Base-by-base conservation (phyloP, 1,284 basidiomycete species). In the Xanthoconium separans region DNA sequence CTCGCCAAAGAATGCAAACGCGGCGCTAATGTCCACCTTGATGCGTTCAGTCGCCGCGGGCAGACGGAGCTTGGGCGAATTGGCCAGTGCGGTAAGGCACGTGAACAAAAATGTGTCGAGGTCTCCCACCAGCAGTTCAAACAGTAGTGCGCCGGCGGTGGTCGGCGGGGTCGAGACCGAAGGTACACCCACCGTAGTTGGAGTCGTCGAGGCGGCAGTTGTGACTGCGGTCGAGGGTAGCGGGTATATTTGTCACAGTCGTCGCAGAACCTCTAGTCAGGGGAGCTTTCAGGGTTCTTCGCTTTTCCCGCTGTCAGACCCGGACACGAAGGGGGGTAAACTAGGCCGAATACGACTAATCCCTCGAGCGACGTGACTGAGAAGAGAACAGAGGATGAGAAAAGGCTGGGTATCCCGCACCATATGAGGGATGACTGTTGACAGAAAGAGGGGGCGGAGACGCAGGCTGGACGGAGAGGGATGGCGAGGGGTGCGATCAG, bases 41-140 rank as follows among this genome's bases (percentile, higher is more conserved):
- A 99, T 91, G 27, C 85, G 83, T 15, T 93, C 84, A 15, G 87
- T 83, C 1, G 95, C 93, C 6, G 77, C 79, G 0, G 95, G 94
- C 76, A 98, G 93, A 59, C 83, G 86, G 36, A 99, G 77, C 69
- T 95, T 95, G n/a, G 87, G 80, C 0, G 91, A 83, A 64, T 91
- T 89, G 10, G 89, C 87, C 16, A 99, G 81, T 0, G 89, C 89
- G 44, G 89, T 94, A 59, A 99, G 84, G 72, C 99, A 99, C 9
- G 84, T 81, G 61, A 96, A 88, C 36, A 99, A 80, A 78, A 98
- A 95, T 6, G 88, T 79, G 65, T 98, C 94, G 51, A 98, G 79
- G 47, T 99, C 95, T 71, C 98, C 95, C 27, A 96, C 78, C 37
- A 99, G 80, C 33, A 98, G 82, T 58, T 98, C 95, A 62, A 98